Evolutionary conservation across 78 protist genomes (phyloP).

Genomic region (Dictyostelium intermedium): DNA sequence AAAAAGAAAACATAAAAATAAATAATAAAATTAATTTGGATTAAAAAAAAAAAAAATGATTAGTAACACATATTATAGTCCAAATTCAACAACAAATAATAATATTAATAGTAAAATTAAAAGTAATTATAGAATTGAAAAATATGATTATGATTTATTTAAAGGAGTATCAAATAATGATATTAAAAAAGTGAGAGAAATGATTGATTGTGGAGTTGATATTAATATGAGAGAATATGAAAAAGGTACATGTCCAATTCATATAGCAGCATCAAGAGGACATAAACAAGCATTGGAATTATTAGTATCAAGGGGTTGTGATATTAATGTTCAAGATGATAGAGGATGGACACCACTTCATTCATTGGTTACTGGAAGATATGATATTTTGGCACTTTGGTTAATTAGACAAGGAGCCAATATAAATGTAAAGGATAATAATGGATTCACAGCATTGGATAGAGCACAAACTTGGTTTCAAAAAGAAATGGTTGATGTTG

Average conservation of each 20-base stretch:
- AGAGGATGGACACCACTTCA: constrained; percentile 57
- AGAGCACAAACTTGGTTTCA: constrained; percentile 66
- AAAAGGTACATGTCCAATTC: constrained; percentile 63
- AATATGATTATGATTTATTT: constrained; percentile 66
- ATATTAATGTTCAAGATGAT: constrained; percentile 40
- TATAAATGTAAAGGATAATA: constrained; percentile 19
- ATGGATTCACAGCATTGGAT: constrained; percentile 35
- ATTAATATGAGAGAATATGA: constrained; percentile 66
- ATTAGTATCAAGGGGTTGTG: constrained; percentile 55
- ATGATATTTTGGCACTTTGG: constrained; percentile 70
- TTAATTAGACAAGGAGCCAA: constrained; percentile 60
- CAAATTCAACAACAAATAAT: neutral
- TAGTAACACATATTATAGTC: neutral
- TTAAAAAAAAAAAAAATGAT: neutral
- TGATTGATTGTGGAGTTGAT: constrained; percentile 65
- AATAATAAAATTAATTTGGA: too few species aligned
- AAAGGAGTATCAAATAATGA: constrained; percentile 47
- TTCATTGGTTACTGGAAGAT: constrained; percentile 39
- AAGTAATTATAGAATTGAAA: neutral
- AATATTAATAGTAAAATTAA: neutral
- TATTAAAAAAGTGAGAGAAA: constrained; percentile 50
- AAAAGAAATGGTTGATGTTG: constrained; percentile 43
- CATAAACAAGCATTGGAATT: constrained; percentile 58
- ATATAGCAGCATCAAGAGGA: constrained; percentile 56
- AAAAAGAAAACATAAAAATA: neutral